These are phyloP conservation scores for Mycena citricolor DNA, from an alignment of 1,284 basidiomycete species.

Conservation along the genomic window DNA sequence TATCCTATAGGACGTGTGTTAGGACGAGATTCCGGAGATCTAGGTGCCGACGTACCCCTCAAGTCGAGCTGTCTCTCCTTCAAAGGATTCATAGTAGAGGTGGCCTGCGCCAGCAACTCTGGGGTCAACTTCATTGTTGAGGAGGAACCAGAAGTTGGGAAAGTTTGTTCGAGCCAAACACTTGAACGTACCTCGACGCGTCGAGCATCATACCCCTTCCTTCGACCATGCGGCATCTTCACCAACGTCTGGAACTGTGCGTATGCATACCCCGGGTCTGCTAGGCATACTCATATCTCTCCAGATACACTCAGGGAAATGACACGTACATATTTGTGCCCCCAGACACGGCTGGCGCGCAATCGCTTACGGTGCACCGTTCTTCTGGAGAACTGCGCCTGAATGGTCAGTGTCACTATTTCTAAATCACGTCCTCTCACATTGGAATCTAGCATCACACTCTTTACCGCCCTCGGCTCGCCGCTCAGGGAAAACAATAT, in stretches of 20 bases:
- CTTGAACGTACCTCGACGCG: no score
- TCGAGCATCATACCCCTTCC: conserved; percentile 20
- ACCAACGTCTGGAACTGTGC: conserved; percentile 71
- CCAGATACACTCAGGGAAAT: conserved; percentile 65
- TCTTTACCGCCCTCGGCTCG: conserved; percentile 52
- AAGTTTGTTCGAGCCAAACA: conserved; percentile 15
- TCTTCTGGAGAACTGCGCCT: conserved; percentile 71
- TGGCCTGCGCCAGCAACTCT: conserved; percentile 79
- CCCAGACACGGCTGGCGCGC: conserved; percentile 57
- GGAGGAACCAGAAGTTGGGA: background rate
- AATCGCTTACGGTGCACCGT: conserved; percentile 69
- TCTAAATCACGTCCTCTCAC: conserved; percentile 2
- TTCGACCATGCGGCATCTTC: conserved; percentile 59
- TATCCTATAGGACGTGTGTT: conserved; percentile 62
- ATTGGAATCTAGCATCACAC: conserved; percentile 48
- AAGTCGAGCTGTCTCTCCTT: conserved; percentile 96
- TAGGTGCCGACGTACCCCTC: conserved; percentile 62
- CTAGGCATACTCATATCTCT: conserved; percentile 13
- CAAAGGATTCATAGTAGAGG: conserved; percentile 82
- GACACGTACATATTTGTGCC: conserved; percentile 79
- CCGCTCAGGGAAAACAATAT: conserved; percentile 52
- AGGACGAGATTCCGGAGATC: conserved; percentile 28
- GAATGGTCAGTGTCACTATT: conserved; percentile 49
- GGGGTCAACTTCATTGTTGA: conserved; percentile 86
- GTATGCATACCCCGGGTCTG: conserved; percentile 23